Percentiles rank a stretch among this genome's conserved stretches.
Evolutionary conservation across 768 basidiomycete genomes (phyloP).

Genomic region (Naganishia kalamii): DNA sequence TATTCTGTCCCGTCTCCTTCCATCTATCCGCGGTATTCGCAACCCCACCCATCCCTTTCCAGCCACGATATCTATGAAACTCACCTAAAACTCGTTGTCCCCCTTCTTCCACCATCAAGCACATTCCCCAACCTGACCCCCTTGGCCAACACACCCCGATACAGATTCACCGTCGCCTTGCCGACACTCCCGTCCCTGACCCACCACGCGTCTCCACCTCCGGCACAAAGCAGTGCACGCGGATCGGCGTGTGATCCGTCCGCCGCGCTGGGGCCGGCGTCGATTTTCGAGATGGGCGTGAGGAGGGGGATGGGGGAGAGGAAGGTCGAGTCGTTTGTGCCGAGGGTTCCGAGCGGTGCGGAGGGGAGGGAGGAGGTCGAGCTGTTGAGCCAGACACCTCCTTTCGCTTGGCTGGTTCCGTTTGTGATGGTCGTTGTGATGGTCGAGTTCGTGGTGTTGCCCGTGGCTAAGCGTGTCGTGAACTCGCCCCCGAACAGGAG

Average conservation of each 20-base stretch:
- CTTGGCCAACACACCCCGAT: slow-evolving; percentile 63
- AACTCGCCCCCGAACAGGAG: slow-evolving; percentile 88
- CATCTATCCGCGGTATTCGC: no score
- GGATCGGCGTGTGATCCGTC: slow-evolving; percentile 38
- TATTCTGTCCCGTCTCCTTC: no score
- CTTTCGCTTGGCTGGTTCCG: slow-evolving; percentile 49
- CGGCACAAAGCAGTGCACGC: slow-evolving; percentile 65
- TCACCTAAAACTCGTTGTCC: slow-evolving; percentile 84
- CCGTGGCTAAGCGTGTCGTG: slow-evolving; percentile 61
- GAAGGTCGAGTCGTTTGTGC: slow-evolving; percentile 80
- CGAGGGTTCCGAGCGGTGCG: slow-evolving; percentile 56
- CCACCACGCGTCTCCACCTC: slow-evolving; percentile 82
- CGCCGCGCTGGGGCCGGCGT: slow-evolving; percentile 38
- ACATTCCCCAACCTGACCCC: slow-evolving; percentile 90
- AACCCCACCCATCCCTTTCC: no score
- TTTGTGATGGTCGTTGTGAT: slow-evolving; percentile 15
- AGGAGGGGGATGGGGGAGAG: slow-evolving; percentile 70
- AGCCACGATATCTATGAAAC: slow-evolving; percentile 29
- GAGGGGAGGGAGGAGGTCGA: slow-evolving; percentile 81
- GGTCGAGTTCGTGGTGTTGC: slow-evolving; percentile 40
- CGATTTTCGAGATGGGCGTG: slow-evolving; percentile 30
- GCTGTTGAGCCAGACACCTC: background rate
- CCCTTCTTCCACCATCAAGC: slow-evolving; percentile 62
- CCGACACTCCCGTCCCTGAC: slow-evolving; percentile 64
- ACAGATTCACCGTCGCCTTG: slow-evolving; percentile 69